A percentile compares a stretch with the other conserved stretches of the same genome.
These are phyloP conservation scores for Neofusicoccum umdonicola DNA, from an alignment of 2,329 filamentous ascomycete genomes.

Conservation along the genomic window DNA sequence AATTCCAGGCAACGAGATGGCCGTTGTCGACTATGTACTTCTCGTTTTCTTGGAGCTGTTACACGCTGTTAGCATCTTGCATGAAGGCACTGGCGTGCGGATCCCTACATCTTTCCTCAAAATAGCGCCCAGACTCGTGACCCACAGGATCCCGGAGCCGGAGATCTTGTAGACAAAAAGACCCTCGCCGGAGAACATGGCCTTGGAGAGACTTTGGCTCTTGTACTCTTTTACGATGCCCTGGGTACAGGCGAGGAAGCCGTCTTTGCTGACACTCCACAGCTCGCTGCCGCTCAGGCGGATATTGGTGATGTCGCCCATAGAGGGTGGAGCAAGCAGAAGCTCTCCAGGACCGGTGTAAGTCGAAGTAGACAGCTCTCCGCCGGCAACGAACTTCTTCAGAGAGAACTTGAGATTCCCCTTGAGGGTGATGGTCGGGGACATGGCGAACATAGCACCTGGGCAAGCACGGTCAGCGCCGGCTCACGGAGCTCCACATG, in stretches of 20 bases:
- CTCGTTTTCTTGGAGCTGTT: constrained; percentile 62
- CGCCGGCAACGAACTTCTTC: constrained; percentile 85
- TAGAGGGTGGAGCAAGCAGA: constrained; percentile 71
- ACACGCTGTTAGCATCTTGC: not conserved
- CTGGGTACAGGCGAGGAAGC: constrained; percentile 80
- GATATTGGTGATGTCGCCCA: constrained; percentile 84
- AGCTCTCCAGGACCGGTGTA: constrained; percentile 91
- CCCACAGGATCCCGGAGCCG: constrained; percentile 79
- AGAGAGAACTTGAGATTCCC: constrained; percentile 81
- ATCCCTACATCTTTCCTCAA: constrained; percentile 82
- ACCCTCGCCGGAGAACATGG: constrained; percentile 91
- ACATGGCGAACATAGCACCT: constrained; percentile 95
- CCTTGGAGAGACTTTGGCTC: constrained; percentile 80
- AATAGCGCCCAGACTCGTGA: constrained; percentile 91
- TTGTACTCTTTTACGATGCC: constrained; percentile 88
- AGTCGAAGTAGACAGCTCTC: constrained; percentile 73
- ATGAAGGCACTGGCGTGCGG: constrained; percentile 24
- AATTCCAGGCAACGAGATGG: constrained; percentile 95
- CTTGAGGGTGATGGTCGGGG: constrained; percentile 77
- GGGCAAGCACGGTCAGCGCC: not conserved
- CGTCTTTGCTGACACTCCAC: constrained; percentile 85
- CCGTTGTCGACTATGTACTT: constrained; percentile 92
- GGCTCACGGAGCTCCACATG: not conserved
- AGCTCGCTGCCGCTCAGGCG: constrained; percentile 67
- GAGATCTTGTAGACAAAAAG: constrained; percentile 85